These are phyloP conservation scores for Fusarium mundagurra DNA, from an alignment of 2,329 filamentous ascomycete genomes.

Conservation along the genomic window DNA sequence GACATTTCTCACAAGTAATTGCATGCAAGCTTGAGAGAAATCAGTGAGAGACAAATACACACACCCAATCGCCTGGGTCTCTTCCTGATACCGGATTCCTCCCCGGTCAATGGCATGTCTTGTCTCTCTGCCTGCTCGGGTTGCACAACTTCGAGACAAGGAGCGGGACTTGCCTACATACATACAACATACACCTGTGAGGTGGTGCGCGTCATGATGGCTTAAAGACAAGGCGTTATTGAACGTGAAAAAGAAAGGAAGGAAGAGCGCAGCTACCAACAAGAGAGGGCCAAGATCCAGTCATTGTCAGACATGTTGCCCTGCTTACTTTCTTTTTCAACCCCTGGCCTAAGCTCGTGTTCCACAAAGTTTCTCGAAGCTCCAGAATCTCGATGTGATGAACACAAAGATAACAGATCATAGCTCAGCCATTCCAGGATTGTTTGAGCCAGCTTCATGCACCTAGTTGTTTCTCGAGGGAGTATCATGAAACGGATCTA, in stretches of 20 bases:
- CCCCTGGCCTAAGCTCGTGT: background rate
- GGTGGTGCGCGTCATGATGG: conserved; percentile 12
- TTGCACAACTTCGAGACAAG: conserved; percentile 21
- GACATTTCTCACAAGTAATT: background rate
- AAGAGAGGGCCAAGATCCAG: background rate
- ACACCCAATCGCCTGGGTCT: conserved; percentile 22
- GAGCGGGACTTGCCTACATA: conserved; percentile 20
- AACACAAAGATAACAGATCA: conserved; percentile 6
- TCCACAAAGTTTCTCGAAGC: conserved; percentile 29
- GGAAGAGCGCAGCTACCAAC: background rate
- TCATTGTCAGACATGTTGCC: background rate
- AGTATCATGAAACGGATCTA: conserved; percentile 20
- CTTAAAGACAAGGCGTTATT: conserved; percentile 23
- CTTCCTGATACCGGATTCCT: conserved; percentile 15
- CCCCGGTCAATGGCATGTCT: conserved; percentile 28
- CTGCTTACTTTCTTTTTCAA: background rate
- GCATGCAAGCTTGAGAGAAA: background rate
- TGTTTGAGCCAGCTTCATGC: conserved; percentile 33
- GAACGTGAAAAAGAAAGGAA: conserved; percentile 10
- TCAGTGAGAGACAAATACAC: background rate
- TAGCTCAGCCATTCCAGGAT: conserved; percentile 2
- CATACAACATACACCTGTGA: background rate
- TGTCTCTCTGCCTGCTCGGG: conserved; percentile 1
- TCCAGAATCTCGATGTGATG: conserved; percentile 2
- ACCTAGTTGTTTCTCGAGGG: conserved; percentile 3